phyloP scores from a whole-genome alignment of 1,284 basidiomycete genomes.

The Inonotus obliquus region DNA sequence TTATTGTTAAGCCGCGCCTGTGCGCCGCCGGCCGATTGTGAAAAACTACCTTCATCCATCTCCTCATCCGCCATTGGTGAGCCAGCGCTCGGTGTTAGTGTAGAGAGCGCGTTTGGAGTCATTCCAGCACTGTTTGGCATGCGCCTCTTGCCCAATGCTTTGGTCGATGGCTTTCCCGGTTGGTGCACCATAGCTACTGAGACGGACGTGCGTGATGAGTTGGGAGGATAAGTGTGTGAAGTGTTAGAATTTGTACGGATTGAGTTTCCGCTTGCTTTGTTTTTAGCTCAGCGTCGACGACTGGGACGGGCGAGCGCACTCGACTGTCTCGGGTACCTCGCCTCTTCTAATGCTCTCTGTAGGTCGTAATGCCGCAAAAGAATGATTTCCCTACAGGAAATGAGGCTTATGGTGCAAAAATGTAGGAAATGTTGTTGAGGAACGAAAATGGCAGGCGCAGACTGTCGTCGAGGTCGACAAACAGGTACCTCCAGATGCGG shows the following conservation, averaged over 20 bases:
- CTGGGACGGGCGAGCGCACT: neutral
- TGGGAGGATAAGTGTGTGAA: neutral
- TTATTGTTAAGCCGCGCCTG: constrained; percentile 30
- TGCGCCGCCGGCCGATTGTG: neutral
- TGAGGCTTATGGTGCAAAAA: neutral
- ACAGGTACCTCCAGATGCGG: neutral
- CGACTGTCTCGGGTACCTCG: neutral
- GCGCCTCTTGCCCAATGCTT: constrained; percentile 14
- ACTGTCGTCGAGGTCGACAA: neutral
- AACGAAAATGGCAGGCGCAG: neutral
- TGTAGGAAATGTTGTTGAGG: neutral
- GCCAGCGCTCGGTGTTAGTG: constrained; percentile 4
- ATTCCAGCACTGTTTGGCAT: constrained; percentile 3
- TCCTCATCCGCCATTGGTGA: constrained; percentile 6
- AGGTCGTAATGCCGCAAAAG: neutral
- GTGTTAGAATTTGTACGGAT: neutral
- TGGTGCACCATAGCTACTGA: neutral
- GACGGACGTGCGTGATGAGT: neutral
- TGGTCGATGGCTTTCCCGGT: constrained; percentile 9
- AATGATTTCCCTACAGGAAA: too few relatives aligned
- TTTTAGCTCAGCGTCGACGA: neutral
- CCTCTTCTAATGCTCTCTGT: neutral
- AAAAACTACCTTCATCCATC: neutral
- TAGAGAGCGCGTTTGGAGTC: neutral
- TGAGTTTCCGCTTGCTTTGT: neutral